Percentiles rank a stretch among this genome's conserved stretches.
These are phyloP conservation scores for Suhomyces panamericanus DNA, from an alignment of 1,139 yeast species.

Conservation along the genomic window DNA sequence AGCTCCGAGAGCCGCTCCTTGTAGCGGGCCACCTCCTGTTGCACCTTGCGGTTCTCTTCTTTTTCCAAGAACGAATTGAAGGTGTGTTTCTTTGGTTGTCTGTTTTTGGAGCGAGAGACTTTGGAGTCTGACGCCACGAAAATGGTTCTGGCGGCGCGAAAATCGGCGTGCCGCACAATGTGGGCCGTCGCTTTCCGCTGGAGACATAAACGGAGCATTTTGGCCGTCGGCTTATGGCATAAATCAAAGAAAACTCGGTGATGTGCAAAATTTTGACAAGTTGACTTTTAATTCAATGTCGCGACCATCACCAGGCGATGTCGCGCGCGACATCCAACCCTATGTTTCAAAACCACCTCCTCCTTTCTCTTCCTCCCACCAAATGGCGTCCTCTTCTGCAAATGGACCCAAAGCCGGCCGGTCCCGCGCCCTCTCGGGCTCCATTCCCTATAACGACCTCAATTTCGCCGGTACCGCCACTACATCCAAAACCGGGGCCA, in stretches of 20 bases:
- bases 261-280: no score
- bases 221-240: no score
- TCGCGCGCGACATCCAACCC: not conserved
- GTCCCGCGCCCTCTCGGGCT: constrained; percentile 20
- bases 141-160: constrained; percentile 8
- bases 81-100: constrained; percentile 4
- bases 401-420: constrained; percentile 19
- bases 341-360: not conserved
- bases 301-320: not conserved
- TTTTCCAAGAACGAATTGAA: constrained; percentile 21
- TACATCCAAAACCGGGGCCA: constrained; percentile 18
- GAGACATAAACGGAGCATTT: not conserved
- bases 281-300: no score
- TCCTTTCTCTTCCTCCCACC: not conserved
- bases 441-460: constrained; percentile 21
- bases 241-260: no score
- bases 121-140: constrained; percentile 14
- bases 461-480: constrained; percentile 29
- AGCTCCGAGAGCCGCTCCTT: constrained; percentile 21
- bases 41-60: constrained; percentile 21
- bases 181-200: not conserved
- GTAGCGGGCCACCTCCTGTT: constrained; percentile 24
- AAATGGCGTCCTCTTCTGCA: constrained; percentile 18
- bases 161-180: not conserved
- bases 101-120: constrained; percentile 3